Percentiles rank a stretch among this genome's conserved stretches.
Conservation (phyloP, 1,284 basidiomycete genomes). For the Boletus austroedulis region DNA sequence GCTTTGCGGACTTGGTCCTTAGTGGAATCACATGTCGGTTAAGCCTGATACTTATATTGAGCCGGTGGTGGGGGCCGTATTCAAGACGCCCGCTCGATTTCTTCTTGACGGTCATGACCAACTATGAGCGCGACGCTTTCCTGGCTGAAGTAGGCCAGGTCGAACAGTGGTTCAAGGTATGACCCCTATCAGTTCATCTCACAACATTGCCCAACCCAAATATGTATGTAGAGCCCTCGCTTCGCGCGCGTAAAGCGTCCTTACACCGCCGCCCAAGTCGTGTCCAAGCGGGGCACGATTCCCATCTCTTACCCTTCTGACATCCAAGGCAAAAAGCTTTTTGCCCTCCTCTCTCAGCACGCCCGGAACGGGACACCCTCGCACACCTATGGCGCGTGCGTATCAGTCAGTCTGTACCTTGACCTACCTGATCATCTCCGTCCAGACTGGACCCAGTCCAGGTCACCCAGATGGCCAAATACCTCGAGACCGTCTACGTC, state of each 20-base stretch:
- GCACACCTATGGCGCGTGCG: conserved; percentile 97
- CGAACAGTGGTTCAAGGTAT: conserved; percentile 91
- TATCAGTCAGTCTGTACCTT: background rate
- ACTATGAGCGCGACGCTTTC: conserved; percentile 63
- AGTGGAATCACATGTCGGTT: conserved; percentile 27
- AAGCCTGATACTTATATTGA: background rate
- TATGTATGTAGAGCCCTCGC: conserved; percentile 70
- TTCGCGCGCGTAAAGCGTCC: conserved; percentile 85
- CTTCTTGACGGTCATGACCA: conserved; percentile 46
- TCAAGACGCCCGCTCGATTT: background rate
- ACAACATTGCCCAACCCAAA: background rate
- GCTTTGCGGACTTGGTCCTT: background rate
- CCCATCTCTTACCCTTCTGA: conserved; percentile 86
- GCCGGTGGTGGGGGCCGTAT: background rate
- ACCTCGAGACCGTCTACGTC: conserved; percentile 97
- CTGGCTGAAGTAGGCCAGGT: conserved; percentile 80
- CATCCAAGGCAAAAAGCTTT: conserved; percentile 86
- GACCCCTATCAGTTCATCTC: conserved; percentile 23
- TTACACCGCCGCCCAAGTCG: conserved; percentile 91
- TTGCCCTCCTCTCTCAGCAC: conserved; percentile 64
- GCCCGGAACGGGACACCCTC: conserved; percentile 73
- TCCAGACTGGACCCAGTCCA: conserved; percentile 93
- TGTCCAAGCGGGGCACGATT: conserved; percentile 90
- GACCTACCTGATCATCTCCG: conserved; percentile 24
- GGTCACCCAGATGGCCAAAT: conserved; percentile 97